Conservation (phyloP, 176 grass and related monocot genomes). For the Aegilops tauschii region DNA sequence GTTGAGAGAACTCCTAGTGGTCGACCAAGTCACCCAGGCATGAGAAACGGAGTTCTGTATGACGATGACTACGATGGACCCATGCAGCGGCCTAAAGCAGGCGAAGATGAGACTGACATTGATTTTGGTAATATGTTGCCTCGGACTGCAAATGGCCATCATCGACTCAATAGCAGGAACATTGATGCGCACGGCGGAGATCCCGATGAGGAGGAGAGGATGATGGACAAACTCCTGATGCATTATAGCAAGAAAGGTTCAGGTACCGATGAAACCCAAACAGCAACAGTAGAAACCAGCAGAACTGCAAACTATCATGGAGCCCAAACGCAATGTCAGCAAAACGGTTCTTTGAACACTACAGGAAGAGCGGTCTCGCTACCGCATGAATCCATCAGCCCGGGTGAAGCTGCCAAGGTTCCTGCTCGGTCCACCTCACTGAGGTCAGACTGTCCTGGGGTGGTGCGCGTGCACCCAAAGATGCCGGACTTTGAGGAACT, state of each 20-base stretch:
- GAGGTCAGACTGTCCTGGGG: slow-evolving; percentile 6
- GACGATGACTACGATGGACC: slow-evolving; percentile 29
- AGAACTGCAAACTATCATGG: not conserved
- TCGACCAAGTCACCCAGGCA: slow-evolving; percentile 29
- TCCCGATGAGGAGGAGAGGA: slow-evolving; percentile 66
- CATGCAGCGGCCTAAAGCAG: slow-evolving; percentile 6
- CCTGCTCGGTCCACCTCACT: slow-evolving; percentile 41
- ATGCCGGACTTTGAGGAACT: slow-evolving; percentile 62
- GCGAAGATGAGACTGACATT: slow-evolving; percentile 48
- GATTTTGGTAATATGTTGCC: slow-evolving; percentile 64
- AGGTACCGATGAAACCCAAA: not conserved
- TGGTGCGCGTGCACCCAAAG: slow-evolving; percentile 48
- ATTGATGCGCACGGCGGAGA: not conserved
- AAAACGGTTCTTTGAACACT: slow-evolving; percentile 16
- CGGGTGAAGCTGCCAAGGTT: not conserved
- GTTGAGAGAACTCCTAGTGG: slow-evolving; percentile 30
- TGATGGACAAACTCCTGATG: slow-evolving; percentile 73
- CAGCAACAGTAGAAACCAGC: slow-evolving; percentile 1
- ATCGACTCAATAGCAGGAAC: slow-evolving; percentile 16
- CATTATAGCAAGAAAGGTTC: slow-evolving; percentile 73
- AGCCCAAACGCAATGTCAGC: not conserved
- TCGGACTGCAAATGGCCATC: slow-evolving; percentile 20
- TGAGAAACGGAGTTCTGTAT: slow-evolving; percentile 35
- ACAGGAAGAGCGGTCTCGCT: slow-evolving; percentile 39
- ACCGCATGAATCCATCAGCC: slow-evolving; percentile 11